phyloP scores from a whole-genome alignment of 106 monocot genomes.

The Allium fistulosum region DNA sequence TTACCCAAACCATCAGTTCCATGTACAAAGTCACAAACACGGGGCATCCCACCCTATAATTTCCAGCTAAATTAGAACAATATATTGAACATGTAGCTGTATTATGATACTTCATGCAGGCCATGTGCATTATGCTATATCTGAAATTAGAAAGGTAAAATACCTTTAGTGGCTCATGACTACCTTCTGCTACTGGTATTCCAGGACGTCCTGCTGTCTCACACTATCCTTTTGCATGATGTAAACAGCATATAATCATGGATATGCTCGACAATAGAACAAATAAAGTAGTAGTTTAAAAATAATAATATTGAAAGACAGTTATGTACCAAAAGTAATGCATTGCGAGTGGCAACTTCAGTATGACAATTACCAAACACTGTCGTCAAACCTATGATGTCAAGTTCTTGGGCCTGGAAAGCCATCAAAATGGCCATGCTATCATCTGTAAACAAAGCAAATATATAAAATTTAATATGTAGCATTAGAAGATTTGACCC shows the following conservation, averaged over 20 bases:
- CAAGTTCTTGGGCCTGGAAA: slow-evolving; percentile 61
- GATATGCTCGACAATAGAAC: not conserved
- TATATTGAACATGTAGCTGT: too few species aligned
- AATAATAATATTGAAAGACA: not conserved
- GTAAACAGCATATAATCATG: slow-evolving; percentile 18
- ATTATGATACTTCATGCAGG: not conserved
- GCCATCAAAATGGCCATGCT: slow-evolving; percentile 98
- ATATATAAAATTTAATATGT: not conserved
- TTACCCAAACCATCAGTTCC: slow-evolving; percentile 91
- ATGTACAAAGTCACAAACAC: slow-evolving; percentile 76
- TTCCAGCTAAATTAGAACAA: too few species aligned
- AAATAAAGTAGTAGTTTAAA: not conserved
- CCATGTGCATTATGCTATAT: too few species aligned
- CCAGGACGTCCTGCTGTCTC: slow-evolving; percentile 64
- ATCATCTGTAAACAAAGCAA: slow-evolving; percentile 56
- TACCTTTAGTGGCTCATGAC: slow-evolving; percentile 80
- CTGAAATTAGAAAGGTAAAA: too few species aligned
- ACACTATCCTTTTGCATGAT: slow-evolving; percentile 77
- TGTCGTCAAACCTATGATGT: slow-evolving; percentile 83
- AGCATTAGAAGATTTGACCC: too few species aligned
- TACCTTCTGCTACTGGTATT: slow-evolving; percentile 80
- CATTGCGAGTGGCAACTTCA: slow-evolving; percentile 71
- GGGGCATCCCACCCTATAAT: slow-evolving; percentile 60
- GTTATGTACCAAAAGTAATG: slow-evolving; percentile 65
- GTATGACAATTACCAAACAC: slow-evolving; percentile 77